These are phyloP conservation scores for Podila horticola DNA, from an alignment of 192 early-diverging fungal genomes.

Conservation along the genomic window DNA sequence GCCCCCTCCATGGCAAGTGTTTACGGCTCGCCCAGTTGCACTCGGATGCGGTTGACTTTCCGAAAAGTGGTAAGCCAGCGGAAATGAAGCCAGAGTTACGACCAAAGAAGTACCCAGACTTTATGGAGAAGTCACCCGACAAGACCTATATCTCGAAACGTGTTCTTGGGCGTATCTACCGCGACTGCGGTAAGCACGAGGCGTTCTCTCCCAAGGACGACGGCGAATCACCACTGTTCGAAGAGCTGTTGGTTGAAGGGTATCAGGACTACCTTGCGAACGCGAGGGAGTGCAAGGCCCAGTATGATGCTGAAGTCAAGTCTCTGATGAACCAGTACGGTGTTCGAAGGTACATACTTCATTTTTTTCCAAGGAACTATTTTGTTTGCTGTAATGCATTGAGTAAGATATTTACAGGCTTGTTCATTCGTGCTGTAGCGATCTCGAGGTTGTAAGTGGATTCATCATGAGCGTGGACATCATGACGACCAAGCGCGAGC, in stretches of 20 bases:
- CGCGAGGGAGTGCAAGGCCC: conserved; percentile 46
- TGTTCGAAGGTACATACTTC: conserved; percentile 39
- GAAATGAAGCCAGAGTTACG: conserved; percentile 50
- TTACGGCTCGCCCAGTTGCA: conserved; percentile 71
- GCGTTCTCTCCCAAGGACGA: conserved; percentile 58
- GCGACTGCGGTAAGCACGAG: conserved; percentile 52
- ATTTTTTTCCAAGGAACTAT: background rate
- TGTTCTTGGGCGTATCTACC: conserved; percentile 65
- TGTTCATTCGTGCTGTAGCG: conserved; percentile 17
- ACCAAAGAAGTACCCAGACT: conserved; percentile 68
- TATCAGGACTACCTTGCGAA: conserved; percentile 63
- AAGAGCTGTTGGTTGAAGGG: conserved; percentile 54
- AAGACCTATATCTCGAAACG: conserved; percentile 61
- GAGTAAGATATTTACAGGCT: conserved; percentile 54
- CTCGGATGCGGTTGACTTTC: conserved; percentile 80
- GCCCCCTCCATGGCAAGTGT: conserved; percentile 63
- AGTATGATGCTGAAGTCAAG: conserved; percentile 64
- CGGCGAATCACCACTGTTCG: conserved; percentile 42
- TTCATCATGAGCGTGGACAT: conserved; percentile 40
- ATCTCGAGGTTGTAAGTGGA: conserved; percentile 53
- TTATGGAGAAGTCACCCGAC: conserved; percentile 75
- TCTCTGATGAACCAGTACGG: conserved; percentile 76
- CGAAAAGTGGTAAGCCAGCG: conserved; percentile 73
- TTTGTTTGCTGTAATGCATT: conserved; percentile 16
- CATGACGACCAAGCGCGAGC: conserved; percentile 58